A percentile compares a stretch with the other conserved stretches of the same genome.
Conservation (phyloP, 2,329 filamentous ascomycete genomes). For the Microdochium paspali region DNA sequence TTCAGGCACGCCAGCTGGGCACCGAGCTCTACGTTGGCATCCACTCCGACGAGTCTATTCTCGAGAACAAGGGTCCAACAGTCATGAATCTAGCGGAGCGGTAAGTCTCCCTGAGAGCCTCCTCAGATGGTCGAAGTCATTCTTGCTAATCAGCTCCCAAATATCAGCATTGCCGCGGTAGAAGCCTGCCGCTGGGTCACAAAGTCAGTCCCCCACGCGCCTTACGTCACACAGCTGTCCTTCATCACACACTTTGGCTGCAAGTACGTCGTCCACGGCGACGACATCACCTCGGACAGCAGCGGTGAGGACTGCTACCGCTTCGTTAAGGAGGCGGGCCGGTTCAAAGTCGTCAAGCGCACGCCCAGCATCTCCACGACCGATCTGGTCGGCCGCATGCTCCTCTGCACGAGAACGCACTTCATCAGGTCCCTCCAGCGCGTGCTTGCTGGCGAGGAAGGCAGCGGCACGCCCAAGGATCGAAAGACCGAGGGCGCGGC, state of each 20-base stretch:
- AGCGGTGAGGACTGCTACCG: conserved; percentile 94
- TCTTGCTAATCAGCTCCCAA: conserved; percentile 1
- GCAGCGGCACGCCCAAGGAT: conserved; percentile 59
- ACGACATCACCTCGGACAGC: conserved; percentile 94
- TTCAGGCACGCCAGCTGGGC: conserved; percentile 88
- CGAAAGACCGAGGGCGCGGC: conserved; percentile 50
- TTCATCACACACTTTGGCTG: conserved; percentile 97
- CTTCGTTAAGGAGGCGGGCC: conserved; percentile 85
- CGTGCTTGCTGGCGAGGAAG: conserved; percentile 61
- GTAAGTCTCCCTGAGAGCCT: conserved; percentile 26
- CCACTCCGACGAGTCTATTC: conserved; percentile 90
- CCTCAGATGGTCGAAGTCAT: not conserved
- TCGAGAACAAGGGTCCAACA: conserved; percentile 94
- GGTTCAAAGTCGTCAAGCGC: conserved; percentile 94
- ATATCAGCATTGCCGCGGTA: conserved; percentile 67
- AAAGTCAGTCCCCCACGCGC: conserved; percentile 70
- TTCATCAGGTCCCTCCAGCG: conserved; percentile 76
- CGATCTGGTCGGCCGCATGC: conserved; percentile 95
- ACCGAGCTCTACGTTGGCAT: conserved; percentile 84
- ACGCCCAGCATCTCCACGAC: conserved; percentile 96
- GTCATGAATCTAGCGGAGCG: conserved; percentile 93
- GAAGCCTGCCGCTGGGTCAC: conserved; percentile 95
- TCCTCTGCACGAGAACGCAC: conserved; percentile 89
- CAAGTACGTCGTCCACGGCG: conserved; percentile 90
- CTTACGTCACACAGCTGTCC: conserved; percentile 86